These are phyloP conservation scores for Cicer bijugum DNA, from an alignment of 306 rosid genomes.

Conservation along the genomic window DNA sequence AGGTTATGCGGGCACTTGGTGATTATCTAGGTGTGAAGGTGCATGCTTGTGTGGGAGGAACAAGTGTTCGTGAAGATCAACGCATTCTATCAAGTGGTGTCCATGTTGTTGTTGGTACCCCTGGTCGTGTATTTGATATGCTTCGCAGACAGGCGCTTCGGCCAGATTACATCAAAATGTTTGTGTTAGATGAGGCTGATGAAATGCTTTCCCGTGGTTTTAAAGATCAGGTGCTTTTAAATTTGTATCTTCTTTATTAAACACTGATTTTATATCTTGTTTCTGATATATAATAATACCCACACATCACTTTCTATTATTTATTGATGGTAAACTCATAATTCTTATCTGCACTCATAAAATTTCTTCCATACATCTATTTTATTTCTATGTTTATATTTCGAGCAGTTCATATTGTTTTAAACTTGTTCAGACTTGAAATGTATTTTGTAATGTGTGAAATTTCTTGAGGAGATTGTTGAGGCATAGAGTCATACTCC, in stretches of 20 bases:
- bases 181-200: slow-evolving; percentile 88
- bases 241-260: background rate
- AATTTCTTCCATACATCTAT: slow-evolving; percentile 19
- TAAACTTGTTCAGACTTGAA: background rate
- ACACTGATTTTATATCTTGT: background rate
- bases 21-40: slow-evolving; percentile 86
- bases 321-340: background rate
- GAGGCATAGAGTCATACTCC: background rate
- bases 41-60: slow-evolving; percentile 87
- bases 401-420: background rate
- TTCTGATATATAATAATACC: background rate
- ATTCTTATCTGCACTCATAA: background rate
- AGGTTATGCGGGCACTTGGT: slow-evolving; percentile 91
- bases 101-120: slow-evolving; percentile 88
- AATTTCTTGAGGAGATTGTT: background rate
- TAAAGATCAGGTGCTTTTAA: slow-evolving; percentile 71
- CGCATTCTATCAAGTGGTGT: slow-evolving; percentile 80
- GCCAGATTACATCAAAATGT: slow-evolving; percentile 73
- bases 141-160: slow-evolving; percentile 80
- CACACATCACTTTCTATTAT: background rate
- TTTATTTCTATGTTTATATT: background rate
- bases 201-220: slow-evolving; percentile 90
- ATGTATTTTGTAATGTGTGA: background rate
- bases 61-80: slow-evolving; percentile 80
- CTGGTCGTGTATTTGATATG: slow-evolving; percentile 90